phyloP scores from a whole-genome alignment of 805 yeast genomes.

The Monosporozyma siamensis region DNA sequence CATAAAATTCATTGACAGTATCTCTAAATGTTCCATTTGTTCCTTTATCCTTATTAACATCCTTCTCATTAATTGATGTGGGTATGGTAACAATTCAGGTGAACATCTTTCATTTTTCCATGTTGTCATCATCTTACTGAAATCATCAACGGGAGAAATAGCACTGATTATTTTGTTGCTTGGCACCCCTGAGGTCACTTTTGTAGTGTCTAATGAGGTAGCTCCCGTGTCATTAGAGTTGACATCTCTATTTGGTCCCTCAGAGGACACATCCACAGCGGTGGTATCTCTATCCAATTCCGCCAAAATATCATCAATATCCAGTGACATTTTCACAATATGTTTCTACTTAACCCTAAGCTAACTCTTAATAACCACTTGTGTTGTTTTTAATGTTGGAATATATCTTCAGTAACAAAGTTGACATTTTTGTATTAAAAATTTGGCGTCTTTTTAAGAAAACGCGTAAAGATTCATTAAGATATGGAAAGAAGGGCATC shows the following conservation, averaged over 20 bases:
- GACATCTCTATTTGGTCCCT: background rate
- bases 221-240: background rate
- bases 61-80: conserved; percentile 47
- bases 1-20: conserved; percentile 69
- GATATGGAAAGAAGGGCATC: no score
- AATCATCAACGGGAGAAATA: conserved; percentile 16
- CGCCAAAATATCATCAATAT: conserved; percentile 60
- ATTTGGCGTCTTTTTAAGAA: no score
- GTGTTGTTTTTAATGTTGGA: no score
- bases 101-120: conserved; percentile 83
- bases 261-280: conserved; percentile 14
- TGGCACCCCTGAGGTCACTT: background rate
- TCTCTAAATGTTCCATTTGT: conserved; percentile 68
- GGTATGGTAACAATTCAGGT: conserved; percentile 79
- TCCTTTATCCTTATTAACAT: conserved; percentile 50
- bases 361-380: no score
- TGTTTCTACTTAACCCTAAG: no score
- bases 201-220: background rate
- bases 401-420: no score
- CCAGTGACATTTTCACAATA: conserved; percentile 32
- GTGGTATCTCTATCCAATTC: conserved; percentile 49
- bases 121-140: conserved; percentile 38
- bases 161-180: conserved; percentile 3
- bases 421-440: no score
- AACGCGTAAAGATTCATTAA: no score